Evolutionary conservation across 2,329 filamentous ascomycete genomes (phyloP).

Genomic region (Pyrenophora teres): DNA sequence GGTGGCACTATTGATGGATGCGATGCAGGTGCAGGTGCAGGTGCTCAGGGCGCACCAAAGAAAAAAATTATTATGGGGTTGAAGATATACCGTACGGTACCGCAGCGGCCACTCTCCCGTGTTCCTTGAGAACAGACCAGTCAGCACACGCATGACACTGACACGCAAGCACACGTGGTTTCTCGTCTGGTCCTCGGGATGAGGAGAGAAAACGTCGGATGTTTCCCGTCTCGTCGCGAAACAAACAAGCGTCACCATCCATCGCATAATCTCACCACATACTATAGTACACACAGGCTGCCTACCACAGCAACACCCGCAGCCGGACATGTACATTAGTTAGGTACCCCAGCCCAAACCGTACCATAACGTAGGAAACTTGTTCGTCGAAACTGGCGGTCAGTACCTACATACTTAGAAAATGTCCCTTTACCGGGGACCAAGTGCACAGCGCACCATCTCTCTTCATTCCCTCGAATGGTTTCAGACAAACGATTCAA

Average conservation of each 20-base stretch:
- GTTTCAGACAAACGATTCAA: slow-evolving; percentile 8
- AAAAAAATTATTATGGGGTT: not conserved
- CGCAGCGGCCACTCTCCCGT: not conserved
- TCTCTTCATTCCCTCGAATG: not conserved
- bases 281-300: too few species aligned
- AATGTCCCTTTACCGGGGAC: too few species aligned
- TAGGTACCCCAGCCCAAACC: not conserved
- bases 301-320: slow-evolving; percentile 1
- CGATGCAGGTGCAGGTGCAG: slow-evolving; percentile 1
- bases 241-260: not conserved
- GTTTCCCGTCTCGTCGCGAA: not conserved
- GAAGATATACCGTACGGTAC: not conserved
- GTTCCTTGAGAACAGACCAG: not conserved
- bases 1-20: slow-evolving; percentile 5
- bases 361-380: too few species aligned
- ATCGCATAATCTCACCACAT: not conserved
- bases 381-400: too few species aligned
- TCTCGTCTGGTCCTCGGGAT: too few species aligned
- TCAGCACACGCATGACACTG: not conserved
- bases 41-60: slow-evolving; percentile 1
- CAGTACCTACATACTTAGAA: not conserved
- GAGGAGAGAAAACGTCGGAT: too few species aligned
- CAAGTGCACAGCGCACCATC: too few species aligned
- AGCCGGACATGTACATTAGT: not conserved
- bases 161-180: too few species aligned